These are phyloP conservation scores for Chlamydomonas sp. DNA, from an alignment of 139 green algal genomes.

Conservation along the genomic window DNA sequence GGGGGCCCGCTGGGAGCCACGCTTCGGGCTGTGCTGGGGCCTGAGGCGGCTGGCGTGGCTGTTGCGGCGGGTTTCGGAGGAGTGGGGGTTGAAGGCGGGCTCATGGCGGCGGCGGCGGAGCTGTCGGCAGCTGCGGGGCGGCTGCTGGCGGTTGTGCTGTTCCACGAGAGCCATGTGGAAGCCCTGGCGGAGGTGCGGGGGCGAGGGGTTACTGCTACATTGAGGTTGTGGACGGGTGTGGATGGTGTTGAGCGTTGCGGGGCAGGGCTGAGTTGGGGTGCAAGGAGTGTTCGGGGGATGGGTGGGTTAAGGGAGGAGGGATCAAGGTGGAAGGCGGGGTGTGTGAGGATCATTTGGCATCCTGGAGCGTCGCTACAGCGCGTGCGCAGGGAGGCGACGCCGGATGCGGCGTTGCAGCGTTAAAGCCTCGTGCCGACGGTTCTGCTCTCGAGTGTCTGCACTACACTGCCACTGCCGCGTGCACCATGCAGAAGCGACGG, in stretches of 20 bases:
- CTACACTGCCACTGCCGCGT: too few relatives aligned
- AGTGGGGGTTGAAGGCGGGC: too few relatives aligned
- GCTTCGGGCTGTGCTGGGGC: background rate
- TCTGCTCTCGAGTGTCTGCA: too few relatives aligned
- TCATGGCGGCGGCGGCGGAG: background rate
- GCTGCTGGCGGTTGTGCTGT: slow-evolving; percentile 20
- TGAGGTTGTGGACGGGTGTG: background rate
- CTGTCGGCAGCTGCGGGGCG: background rate
- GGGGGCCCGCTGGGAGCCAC: background rate
- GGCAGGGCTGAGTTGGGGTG: background rate
- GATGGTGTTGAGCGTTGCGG: background rate
- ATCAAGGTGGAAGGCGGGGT: too few relatives aligned
- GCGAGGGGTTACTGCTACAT: background rate
- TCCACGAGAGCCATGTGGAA: slow-evolving; percentile 31
- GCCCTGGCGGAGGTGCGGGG: slow-evolving; percentile 3
- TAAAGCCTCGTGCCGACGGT: too few relatives aligned
- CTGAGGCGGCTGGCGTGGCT: background rate
- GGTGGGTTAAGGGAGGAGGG: too few relatives aligned
- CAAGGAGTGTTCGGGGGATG: too few relatives aligned
- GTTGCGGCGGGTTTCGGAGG: background rate
- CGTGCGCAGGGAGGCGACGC: too few relatives aligned
- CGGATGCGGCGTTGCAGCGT: too few relatives aligned
- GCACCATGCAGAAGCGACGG: too few relatives aligned
- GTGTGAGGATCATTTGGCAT: too few relatives aligned
- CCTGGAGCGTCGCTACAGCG: too few relatives aligned